phyloP scores from a whole-genome alignment of 2,329 filamentous ascomycete species.

The Pseudogymnoascus sp. region DNA sequence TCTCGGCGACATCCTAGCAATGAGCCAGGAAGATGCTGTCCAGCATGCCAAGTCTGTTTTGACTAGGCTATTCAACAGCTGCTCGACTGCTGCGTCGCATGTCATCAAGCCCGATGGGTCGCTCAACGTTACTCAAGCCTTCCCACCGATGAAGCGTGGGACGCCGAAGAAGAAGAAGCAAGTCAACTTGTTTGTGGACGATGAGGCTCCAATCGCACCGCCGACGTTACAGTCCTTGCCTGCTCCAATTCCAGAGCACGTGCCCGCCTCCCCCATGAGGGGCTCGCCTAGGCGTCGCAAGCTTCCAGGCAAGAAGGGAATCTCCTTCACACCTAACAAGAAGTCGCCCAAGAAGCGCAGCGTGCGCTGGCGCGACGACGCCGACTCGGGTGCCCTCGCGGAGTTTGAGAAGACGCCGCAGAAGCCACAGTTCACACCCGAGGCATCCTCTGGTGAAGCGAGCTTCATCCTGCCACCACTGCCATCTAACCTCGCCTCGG shows the following conservation, averaged over 20 bases:
- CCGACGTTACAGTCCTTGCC: constrained; percentile 24
- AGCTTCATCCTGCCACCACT: constrained; percentile 38
- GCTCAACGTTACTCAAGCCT: constrained; percentile 50
- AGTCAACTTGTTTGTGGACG: constrained; percentile 27
- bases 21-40: constrained; percentile 78
- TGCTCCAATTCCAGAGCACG: constrained; percentile 35
- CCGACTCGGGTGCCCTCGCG: constrained; percentile 73
- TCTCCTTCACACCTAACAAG: constrained; percentile 78
- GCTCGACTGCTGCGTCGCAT: constrained; percentile 66
- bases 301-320: constrained; percentile 56
- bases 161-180: constrained; percentile 69
- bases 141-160: constrained; percentile 62
- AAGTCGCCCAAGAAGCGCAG: constrained; percentile 62
- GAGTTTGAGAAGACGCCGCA: constrained; percentile 90
- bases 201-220: constrained; percentile 20
- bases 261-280: constrained; percentile 59
- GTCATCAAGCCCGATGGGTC: constrained; percentile 84
- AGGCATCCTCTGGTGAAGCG: constrained; percentile 40
- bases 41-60: constrained; percentile 71
- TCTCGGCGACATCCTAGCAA: constrained; percentile 69
- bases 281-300: constrained; percentile 76
- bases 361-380: constrained; percentile 90
- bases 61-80: constrained; percentile 67
- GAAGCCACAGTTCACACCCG: constrained; percentile 52
- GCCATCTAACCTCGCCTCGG: constrained; percentile 44